Base-by-base conservation (phyloP, 2,329 filamentous ascomycete species). In the Phialophora verrucosa region DNA sequence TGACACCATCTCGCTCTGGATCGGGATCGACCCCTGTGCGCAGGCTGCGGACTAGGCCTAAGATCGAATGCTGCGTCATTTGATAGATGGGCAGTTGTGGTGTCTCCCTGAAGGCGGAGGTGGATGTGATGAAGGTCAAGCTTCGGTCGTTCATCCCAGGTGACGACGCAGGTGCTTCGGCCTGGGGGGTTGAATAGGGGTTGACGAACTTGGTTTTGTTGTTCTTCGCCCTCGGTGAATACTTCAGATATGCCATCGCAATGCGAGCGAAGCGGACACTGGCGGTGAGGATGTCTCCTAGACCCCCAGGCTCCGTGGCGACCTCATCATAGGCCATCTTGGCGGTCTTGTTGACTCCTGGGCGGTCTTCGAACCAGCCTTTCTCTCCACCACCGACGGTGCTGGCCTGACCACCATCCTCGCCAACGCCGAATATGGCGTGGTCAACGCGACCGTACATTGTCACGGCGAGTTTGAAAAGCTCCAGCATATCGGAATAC, bases 41-140 rank as follows among this genome's bases (percentile, higher is more conserved):
- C 31, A 85, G 73, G 20, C 79, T 78, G 25, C 83, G 77, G 78
- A 84, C 82, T 6, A 84, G 74, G 0, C 83, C 83, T 31, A 83
- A 75, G 0, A 85, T 78, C n/a, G 81, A 83, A 67, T 85, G 83
- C 69, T 85, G 84, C 5, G 78, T 76, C 0, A 82, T 75, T 3
- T 79, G 78, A 68, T 85, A 84, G 27, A 83, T 75, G 58, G 80
- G 80, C 1, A 84, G 72, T 0, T 81, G 81, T 0, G 83, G 81
- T 4, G 79, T 78, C 44, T 83, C 81, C 17, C 80, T 81, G 69
- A 85, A 83, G 2, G 82, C 83, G 0, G 82, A 81, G 1, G 81
- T 77, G 6, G 79, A 83, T 51, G 80, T 79, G 38, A 83, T 76
- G 10, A 83, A 75, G 0, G 78, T 77, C 57, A 83, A 74, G 10